Evolutionary conservation across 768 basidiomycete genomes (phyloP).

Genomic region (Filobasidium wieringae): DNA sequence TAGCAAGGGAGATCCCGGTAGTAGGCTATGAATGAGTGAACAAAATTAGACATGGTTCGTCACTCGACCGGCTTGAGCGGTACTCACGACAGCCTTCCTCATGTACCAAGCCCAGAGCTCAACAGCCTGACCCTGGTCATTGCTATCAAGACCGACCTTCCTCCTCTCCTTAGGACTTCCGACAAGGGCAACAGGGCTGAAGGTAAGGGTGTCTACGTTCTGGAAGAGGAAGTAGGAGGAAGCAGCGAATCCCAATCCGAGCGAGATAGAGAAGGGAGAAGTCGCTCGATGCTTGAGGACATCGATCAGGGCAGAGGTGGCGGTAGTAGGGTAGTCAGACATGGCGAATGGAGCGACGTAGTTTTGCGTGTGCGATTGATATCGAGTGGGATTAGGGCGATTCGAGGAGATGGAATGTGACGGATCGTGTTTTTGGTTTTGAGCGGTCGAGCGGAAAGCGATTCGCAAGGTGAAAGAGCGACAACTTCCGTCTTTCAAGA

Average conservation of each 20-base stretch:
- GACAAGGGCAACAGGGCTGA: background rate
- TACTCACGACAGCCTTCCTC: slow-evolving; percentile 9
- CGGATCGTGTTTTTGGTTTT: too few species aligned
- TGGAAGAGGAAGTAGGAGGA: slow-evolving; percentile 1
- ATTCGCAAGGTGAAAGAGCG: too few species aligned
- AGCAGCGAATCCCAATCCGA: slow-evolving; percentile 10
- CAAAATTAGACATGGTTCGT: background rate
- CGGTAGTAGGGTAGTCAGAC: slow-evolving; percentile 6
- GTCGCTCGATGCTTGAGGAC: slow-evolving; percentile 6
- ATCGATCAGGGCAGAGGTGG: slow-evolving; percentile 2
- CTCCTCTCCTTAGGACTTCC: slow-evolving; percentile 1
- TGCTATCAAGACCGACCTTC: slow-evolving; percentile 5
- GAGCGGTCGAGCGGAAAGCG: too few species aligned
- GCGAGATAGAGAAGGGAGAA: slow-evolving; percentile 12
- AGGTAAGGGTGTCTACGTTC: slow-evolving; percentile 5
- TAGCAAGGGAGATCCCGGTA: background rate
- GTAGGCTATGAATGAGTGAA: background rate
- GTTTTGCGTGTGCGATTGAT: background rate
- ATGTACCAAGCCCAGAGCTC: slow-evolving; percentile 15
- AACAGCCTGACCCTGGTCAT: slow-evolving; percentile 8
- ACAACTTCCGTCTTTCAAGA: too few species aligned
- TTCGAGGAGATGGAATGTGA: too few species aligned
- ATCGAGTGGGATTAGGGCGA: too few species aligned
- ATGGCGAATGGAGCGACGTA: background rate
- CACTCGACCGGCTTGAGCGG: background rate